Evolutionary conservation across 164 flowering plant species (phyloP).

Genomic region (Liquidambar formosana): DNA sequence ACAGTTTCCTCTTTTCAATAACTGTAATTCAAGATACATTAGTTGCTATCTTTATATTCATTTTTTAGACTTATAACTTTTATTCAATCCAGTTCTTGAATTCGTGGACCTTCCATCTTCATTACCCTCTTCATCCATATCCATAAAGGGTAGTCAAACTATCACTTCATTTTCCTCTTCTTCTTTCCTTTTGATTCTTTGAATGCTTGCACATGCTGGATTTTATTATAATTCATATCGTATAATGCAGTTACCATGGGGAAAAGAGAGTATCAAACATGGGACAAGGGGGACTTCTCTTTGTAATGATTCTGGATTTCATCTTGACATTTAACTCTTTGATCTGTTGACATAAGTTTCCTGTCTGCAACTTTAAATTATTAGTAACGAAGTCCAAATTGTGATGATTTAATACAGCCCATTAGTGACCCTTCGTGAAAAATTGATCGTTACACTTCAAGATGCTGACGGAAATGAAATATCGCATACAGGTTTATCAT

Average conservation of each 20-base stretch:
- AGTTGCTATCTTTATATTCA: background rate
- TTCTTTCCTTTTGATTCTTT: background rate
- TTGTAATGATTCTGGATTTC: constrained; percentile 49
- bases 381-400: constrained; percentile 4
- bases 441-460: constrained; percentile 46
- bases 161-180: background rate
- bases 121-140: constrained; percentile 37
- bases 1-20: background rate
- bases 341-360: background rate
- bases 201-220: background rate
- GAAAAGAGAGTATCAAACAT: constrained; percentile 52
- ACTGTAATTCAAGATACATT: constrained; percentile 8
- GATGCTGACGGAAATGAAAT: constrained; percentile 71
- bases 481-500: constrained; percentile 52
- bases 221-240: background rate
- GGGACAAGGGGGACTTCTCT: constrained; percentile 63
- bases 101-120: constrained; percentile 51
- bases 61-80: background rate
- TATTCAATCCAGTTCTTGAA: constrained; percentile 54
- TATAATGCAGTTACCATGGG: constrained; percentile 75
- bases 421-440: constrained; percentile 60
- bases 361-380: constrained; percentile 5
- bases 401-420: constrained; percentile 50
- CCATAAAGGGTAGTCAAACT: constrained; percentile 45
- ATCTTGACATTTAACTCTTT: background rate